Percentiles rank a stretch among this genome's conserved stretches.
phyloP scores from a whole-genome alignment of 768 basidiomycete species.

The Suillus placidus region DNA sequence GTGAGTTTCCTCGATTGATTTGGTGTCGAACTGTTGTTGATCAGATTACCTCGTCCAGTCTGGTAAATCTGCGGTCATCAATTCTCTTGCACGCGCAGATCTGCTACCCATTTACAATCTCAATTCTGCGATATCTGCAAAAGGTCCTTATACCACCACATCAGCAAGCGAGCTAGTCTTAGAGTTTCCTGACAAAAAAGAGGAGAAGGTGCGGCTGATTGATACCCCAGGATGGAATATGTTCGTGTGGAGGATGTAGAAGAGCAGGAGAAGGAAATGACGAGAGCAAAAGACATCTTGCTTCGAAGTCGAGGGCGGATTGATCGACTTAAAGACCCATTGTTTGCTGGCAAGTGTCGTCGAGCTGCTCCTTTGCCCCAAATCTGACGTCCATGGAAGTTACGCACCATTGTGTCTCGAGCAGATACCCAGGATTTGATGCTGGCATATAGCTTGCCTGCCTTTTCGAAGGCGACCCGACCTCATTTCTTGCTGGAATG shows the following conservation, averaged over 20 bases:
- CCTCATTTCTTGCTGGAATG: conserved; percentile 75
- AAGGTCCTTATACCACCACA: conserved; percentile 70
- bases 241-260: conserved; percentile 44
- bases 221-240: conserved; percentile 81
- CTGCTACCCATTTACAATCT: conserved; percentile 58
- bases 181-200: conserved; percentile 44
- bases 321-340: conserved; percentile 82
- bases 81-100: conserved; percentile 63
- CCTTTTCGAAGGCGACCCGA: conserved; percentile 68
- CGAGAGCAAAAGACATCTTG: conserved; percentile 68
- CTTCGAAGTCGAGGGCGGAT: conserved; percentile 78
- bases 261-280: conserved; percentile 25
- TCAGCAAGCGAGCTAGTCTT: conserved; percentile 62
- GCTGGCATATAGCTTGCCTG: conserved; percentile 84
- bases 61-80: conserved; percentile 86
- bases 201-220: conserved; percentile 60
- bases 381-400: conserved; percentile 45
- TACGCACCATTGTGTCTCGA: conserved; percentile 64
- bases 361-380: conserved; percentile 5
- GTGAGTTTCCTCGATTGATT: conserved; percentile 45
- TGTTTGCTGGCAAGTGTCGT: conserved; percentile 59
- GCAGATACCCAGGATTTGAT: conserved; percentile 83
- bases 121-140: conserved; percentile 48
- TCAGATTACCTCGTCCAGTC: conserved; percentile 43
- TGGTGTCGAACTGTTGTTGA: neutral